Conservation (phyloP, 352 stramenopile species). For the Globisporangium cystogenes region DNA sequence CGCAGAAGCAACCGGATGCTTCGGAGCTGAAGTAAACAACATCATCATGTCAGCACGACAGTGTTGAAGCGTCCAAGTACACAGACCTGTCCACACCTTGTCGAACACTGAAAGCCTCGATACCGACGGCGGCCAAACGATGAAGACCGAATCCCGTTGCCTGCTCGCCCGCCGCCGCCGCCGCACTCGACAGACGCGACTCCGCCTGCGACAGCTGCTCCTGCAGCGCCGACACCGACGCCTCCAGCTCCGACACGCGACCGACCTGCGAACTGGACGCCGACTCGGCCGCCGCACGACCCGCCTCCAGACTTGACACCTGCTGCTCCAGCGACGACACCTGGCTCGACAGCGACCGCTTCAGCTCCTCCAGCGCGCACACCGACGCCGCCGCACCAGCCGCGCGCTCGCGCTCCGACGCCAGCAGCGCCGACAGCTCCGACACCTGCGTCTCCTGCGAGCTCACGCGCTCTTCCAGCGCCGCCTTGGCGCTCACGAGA, state of each 20-base stretch:
- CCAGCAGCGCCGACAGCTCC: constrained; percentile 2
- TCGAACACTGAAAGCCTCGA: background rate
- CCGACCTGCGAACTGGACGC: constrained; percentile 1
- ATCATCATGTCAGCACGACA: background rate
- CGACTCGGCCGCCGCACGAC: background rate
- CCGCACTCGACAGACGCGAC: constrained; percentile 15
- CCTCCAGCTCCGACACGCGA: constrained; percentile 14
- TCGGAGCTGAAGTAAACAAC: background rate
- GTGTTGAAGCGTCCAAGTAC: too few species aligned
- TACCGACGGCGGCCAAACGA: background rate
- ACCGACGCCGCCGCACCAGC: background rate
- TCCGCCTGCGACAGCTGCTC: constrained; percentile 10
- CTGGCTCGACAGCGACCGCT: constrained; percentile 11
- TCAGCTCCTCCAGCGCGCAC: constrained; percentile 3
- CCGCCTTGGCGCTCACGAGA: constrained; percentile 16
- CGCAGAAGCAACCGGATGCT: too few species aligned
- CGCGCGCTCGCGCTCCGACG: background rate
- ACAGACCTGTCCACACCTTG: too few species aligned
- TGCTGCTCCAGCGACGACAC: constrained; percentile 16
- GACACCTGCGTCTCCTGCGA: background rate
- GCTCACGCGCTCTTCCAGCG: constrained; percentile 1
- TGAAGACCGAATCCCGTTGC: background rate
- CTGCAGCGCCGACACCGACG: constrained; percentile 4
- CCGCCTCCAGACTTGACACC: constrained; percentile 4
- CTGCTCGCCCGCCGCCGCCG: constrained; percentile 14